Evolutionary conservation across 2,329 filamentous ascomycete species (phyloP).

Genomic region (Neophaeococcomyces aloes): DNA sequence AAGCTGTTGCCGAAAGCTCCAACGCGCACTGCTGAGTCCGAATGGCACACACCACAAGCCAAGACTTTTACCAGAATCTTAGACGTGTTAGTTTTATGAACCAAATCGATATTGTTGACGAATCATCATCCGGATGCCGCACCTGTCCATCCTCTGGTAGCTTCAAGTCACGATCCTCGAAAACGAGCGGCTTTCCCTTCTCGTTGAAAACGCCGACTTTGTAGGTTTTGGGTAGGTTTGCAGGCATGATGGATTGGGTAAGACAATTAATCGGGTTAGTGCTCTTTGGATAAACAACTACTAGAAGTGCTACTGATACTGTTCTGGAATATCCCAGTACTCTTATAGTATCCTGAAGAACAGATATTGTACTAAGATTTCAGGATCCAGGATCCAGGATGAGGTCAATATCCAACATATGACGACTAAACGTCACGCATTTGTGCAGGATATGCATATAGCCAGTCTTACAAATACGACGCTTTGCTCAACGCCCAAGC

Average conservation of each 20-base stretch:
- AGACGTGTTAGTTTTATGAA: not conserved
- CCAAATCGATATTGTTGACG: not conserved
- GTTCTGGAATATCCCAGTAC: not conserved
- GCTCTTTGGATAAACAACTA: not conserved
- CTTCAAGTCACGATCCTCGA: conserved; percentile 51
- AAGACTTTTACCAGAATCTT: conserved; percentile 53
- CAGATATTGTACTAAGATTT: too few species aligned
- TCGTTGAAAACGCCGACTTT: conserved; percentile 54
- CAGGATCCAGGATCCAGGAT: too few species aligned
- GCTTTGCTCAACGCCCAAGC: too few species aligned
- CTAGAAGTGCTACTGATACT: not conserved
- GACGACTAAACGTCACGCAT: too few species aligned
- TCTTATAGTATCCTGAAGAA: not conserved
- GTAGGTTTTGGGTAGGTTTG: conserved; percentile 51
- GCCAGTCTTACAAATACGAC: too few species aligned
- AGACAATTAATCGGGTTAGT: not conserved
- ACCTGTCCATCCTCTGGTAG: conserved; percentile 48
- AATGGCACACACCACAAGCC: conserved; percentile 63
- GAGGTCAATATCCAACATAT: too few species aligned
- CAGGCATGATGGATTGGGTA: conserved; percentile 1
- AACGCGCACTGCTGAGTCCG: conserved; percentile 41
- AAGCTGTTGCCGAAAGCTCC: conserved; percentile 47
- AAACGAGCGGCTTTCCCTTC: conserved; percentile 40
- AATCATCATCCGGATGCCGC: not conserved
- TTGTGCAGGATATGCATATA: too few species aligned